Conservation (phyloP, 495 filamentous ascomycete genomes). For the Tuber umbilicatum region DNA sequence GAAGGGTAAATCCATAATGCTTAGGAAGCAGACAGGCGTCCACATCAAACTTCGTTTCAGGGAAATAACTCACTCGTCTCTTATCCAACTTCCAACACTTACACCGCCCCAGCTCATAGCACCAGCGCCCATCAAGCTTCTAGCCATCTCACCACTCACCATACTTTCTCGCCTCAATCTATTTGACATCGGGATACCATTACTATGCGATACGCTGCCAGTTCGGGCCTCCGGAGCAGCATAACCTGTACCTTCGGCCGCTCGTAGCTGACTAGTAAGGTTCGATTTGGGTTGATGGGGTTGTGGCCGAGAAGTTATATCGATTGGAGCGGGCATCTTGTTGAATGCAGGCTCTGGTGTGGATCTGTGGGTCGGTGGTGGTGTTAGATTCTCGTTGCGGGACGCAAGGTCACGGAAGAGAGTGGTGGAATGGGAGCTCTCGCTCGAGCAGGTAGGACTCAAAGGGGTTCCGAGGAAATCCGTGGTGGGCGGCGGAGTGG, state of each 20-base stretch:
- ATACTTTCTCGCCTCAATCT: conserved; percentile 64
- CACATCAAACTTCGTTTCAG: conserved; percentile 21
- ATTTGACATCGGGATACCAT: conserved; percentile 40
- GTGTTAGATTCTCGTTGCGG: conserved; percentile 25
- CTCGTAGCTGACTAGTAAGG: conserved; percentile 38
- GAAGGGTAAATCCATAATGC: conserved; percentile 10
- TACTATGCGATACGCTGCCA: conserved; percentile 39
- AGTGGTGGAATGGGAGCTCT: conserved; percentile 34
- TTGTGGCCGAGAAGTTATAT: conserved; percentile 38
- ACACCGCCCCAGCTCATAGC: conserved; percentile 98
- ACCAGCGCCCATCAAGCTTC: conserved; percentile 78
- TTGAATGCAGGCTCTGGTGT: conserved; percentile 27
- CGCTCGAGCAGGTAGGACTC: conserved; percentile 38
- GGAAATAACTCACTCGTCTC: conserved; percentile 79
- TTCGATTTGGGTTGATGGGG: conserved; percentile 35
- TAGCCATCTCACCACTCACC: conserved; percentile 50
- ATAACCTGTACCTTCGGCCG: conserved; percentile 35
- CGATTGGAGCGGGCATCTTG: conserved; percentile 41
- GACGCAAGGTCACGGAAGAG: conserved; percentile 21
- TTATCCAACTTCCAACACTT: conserved; percentile 92
- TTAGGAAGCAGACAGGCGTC: conserved; percentile 18
- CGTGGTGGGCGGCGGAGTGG: conserved; percentile 36
- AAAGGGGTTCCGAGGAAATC: conserved; percentile 40
- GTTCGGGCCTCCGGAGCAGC: conserved; percentile 30
- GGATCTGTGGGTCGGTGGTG: conserved; percentile 33